Evolutionary conservation across 441 rosid genomes (phyloP).

Genomic region (Theobroma grandiflorum): DNA sequence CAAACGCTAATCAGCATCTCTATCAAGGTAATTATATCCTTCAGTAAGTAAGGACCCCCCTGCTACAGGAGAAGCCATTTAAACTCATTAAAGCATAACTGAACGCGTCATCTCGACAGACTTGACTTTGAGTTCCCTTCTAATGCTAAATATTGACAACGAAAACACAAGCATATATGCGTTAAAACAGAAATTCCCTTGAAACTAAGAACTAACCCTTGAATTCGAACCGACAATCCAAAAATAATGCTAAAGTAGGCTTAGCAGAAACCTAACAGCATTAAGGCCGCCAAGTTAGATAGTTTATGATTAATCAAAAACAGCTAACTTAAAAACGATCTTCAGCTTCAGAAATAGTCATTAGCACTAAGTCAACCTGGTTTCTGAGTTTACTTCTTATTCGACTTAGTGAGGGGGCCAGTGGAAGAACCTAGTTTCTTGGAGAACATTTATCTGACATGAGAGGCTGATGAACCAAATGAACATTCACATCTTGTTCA

Average conservation of each 20-base stretch:
- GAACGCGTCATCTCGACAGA: background rate
- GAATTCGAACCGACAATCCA: background rate
- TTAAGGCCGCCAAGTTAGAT: background rate
- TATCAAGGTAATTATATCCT: background rate
- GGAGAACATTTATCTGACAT: background rate
- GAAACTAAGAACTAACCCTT: background rate
- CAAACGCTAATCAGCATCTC: background rate
- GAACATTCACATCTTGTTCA: background rate
- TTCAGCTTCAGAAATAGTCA: background rate
- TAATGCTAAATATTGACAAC: background rate
- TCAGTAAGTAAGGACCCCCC: background rate
- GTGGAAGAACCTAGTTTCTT: background rate
- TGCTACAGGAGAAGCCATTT: background rate
- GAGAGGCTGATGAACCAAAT: background rate
- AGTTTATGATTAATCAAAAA: background rate
- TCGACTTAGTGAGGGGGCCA: background rate
- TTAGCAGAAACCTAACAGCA: constrained; percentile 10
- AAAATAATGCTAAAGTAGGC: background rate
- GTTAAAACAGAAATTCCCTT: background rate
- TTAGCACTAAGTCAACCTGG: constrained; percentile 3
- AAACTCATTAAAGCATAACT: background rate
- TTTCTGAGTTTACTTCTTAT: background rate
- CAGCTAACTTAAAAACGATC: background rate
- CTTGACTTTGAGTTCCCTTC: background rate
- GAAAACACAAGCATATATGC: background rate